Evolutionary conservation across 768 basidiomycete genomes (phyloP), one percentile per base, ranked within the genome.

Genomic region (Tephrocybe sp.): DNA sequence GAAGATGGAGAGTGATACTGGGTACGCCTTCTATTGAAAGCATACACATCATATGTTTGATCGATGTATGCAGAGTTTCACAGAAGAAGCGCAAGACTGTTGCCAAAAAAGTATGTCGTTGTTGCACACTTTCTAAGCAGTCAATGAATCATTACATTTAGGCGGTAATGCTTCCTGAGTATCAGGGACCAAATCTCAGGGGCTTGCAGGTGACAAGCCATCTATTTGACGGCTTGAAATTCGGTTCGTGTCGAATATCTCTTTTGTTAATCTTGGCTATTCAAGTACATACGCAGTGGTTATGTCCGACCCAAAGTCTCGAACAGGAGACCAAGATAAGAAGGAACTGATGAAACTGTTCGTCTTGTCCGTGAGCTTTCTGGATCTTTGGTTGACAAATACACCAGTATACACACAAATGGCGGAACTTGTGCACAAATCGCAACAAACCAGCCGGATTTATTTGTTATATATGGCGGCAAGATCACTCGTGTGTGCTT

Each of bases 141-240:
- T 33, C 24, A n/a, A 30, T 50, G 19, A 16, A 49, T 25, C 33
- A 49, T 29, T 45, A n/a, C 29, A 15, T 43, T 15, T 47, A 88
- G 88, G 69, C 77, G 1, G 69, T 66, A 5, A 68, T 86, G n/a
- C 71, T 89, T 27, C 79, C 83, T 2, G 82, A 79, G 57, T 86
- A 86, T 57, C 71, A 77, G 50, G 87, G 87, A 1, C 72, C 80
- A n/a, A 79, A 79, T 45, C 65, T 84, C 11, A 79, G 77, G 55
- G 77, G 79, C 6, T 73, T 91, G 18, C 55, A 76, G 31, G 73
- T 83, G 5, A 74, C 84, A 56, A 79, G 79, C 4, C 69, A 82
- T 22, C 63, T 97, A 15, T 91, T 98, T 58, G 69, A 79, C 12
- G 87, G 78, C 21, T 74, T 85, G 69, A 88, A 76, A 45, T 95